Evolutionary conservation across 2,329 filamentous ascomycete genomes (phyloP).

Genomic region (Fusarium stilboides): DNA sequence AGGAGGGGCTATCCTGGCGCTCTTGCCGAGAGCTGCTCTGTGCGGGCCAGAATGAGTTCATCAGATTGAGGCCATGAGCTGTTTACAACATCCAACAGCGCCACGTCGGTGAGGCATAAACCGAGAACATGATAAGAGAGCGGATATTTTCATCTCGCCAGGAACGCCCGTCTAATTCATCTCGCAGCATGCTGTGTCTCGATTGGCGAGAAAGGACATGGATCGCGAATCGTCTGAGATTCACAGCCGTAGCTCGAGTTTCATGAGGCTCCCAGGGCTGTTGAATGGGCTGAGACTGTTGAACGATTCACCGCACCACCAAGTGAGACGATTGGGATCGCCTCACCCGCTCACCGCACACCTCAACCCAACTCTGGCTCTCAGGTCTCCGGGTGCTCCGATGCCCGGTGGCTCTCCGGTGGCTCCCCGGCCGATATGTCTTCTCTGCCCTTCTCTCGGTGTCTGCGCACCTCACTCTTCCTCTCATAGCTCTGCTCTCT

Average conservation of each 20-base stretch:
- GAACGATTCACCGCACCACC: slow-evolving; percentile 36
- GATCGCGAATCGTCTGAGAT: slow-evolving; percentile 30
- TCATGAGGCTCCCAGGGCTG: slow-evolving; percentile 24
- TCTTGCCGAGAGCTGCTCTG: slow-evolving; percentile 40
- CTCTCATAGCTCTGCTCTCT: slow-evolving; percentile 37
- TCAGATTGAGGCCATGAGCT: slow-evolving; percentile 43
- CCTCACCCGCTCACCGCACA: slow-evolving; percentile 47
- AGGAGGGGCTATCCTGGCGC: slow-evolving; percentile 36
- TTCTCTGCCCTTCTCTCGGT: slow-evolving; percentile 43
- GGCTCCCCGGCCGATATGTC: slow-evolving; percentile 43
- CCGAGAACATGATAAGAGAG: slow-evolving; percentile 37
- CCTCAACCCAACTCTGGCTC: slow-evolving; percentile 41
- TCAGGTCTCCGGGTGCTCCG: slow-evolving; percentile 30
- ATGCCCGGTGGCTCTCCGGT: slow-evolving; percentile 46
- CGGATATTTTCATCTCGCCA: slow-evolving; percentile 38
- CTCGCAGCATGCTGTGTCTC: slow-evolving; percentile 40
- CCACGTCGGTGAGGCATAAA: slow-evolving; percentile 47
- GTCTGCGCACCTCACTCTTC: slow-evolving; percentile 44
- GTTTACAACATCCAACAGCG: slow-evolving; percentile 43
- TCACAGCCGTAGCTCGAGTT: slow-evolving; percentile 25
- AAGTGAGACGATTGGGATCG: slow-evolving; percentile 36
- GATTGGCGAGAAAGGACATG: slow-evolving; percentile 41
- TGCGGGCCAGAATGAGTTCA: slow-evolving; percentile 47
- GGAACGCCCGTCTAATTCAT: slow-evolving; percentile 36
- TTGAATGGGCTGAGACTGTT: slow-evolving; percentile 44